Evolutionary conservation across 1,284 basidiomycete species (phyloP), one percentile per base, ranked within the genome.

Genomic region (Microbotryum violaceum): DNA sequence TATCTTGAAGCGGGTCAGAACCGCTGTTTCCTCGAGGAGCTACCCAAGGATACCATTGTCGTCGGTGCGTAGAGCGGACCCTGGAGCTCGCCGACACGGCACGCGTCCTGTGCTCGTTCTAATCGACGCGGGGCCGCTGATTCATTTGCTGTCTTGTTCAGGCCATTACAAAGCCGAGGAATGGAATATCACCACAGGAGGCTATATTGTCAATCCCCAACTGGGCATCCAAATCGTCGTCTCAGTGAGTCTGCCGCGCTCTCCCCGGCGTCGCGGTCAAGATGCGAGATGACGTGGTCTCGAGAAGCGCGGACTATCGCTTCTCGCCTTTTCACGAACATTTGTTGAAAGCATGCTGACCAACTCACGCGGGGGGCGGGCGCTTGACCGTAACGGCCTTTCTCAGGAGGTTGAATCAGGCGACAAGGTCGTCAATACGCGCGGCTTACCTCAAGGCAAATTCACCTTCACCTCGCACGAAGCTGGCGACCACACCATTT

Each of bases 391-490:
- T 48, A 42, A 42, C 37, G 8, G 21, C 45, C 5, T 20, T 10
- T 16, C 37, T 52, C 71, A 92, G 89, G 89, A 92, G 78, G 81
- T 88, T 64, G 85, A 87, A 51, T 84, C 81, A 3, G 82, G 82
- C 4, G 85, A 90, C 70, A 77, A 80, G 55, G 87, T 94, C 33
- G 91, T 91, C 48, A 87, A 88, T 71, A 92, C 91, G 3, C 85
- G 85, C 20, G 96, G 94, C 1, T 88, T 91, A 7, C 80, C 85
- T 8, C 88, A 96, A 60, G 89, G 94, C 54, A 85, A 85, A 66
- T 98, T 98, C 78, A 97, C 94, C 0, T 98, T 98, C 74, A 96
- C 94, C 21, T 93, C 91, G 3, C 91, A 97, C 77, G 91, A 94
- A 67, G 83, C 92, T 60, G 94, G 93, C 58, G 93, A 97, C 79